phyloP scores from a whole-genome alignment of 2,329 filamentous ascomycete genomes.

The Mycosphaerella sp. region DNA sequence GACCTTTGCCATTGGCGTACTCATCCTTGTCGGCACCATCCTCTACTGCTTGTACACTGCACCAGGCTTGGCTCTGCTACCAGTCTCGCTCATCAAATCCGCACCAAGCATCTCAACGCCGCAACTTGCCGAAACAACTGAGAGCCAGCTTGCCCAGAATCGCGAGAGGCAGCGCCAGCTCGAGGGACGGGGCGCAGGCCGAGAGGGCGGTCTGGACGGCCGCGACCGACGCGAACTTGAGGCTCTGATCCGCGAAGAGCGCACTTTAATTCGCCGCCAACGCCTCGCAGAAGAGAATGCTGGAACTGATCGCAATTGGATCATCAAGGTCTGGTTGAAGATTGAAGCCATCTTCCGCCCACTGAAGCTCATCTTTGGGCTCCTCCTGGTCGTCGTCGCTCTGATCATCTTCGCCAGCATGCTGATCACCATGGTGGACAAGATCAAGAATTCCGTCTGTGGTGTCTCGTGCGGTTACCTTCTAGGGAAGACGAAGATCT shows the following conservation, averaged over 20 bases:
- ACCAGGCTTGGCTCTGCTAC: constrained; percentile 79
- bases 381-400: constrained; percentile 67
- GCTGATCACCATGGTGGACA: constrained; percentile 93
- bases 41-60: constrained; percentile 87
- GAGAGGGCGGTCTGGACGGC: constrained; percentile 65
- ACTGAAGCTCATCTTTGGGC: constrained; percentile 77
- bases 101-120: constrained; percentile 80
- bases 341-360: constrained; percentile 76
- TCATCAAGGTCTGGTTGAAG: constrained; percentile 73
- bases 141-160: constrained; percentile 77
- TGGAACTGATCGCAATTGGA: constrained; percentile 67
- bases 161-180: constrained; percentile 87
- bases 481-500: constrained; percentile 78
- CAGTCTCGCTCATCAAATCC: constrained; percentile 85
- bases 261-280: constrained; percentile 83
- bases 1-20: constrained; percentile 80
- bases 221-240: constrained; percentile 89
- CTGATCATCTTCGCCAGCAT: constrained; percentile 81
- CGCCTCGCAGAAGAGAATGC: constrained; percentile 76
- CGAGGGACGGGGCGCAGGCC: constrained; percentile 74
- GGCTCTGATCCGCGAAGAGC: constrained; percentile 78
- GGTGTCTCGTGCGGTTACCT: constrained; percentile 88
- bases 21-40: constrained; percentile 78
- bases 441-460: constrained; percentile 91
- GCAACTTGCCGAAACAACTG: constrained; percentile 67